A percentile compares a stretch with the other conserved stretches of the same genome.
These are phyloP conservation scores for Coffea humblotiana DNA, from an alignment of 305 asterid genomes.

Conservation along the genomic window DNA sequence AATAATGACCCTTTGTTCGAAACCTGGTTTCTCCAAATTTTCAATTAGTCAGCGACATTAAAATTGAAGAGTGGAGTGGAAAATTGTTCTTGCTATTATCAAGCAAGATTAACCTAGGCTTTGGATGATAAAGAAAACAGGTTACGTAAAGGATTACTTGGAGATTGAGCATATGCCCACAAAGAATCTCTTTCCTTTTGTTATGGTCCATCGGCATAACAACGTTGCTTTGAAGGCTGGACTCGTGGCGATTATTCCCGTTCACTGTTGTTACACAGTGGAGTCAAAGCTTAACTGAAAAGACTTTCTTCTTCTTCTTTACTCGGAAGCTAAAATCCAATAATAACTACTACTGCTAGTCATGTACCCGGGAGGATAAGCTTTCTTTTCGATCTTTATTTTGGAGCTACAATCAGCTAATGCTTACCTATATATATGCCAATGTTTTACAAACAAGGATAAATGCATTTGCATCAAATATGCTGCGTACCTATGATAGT, in stretches of 20 bases:
- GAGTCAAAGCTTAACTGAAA: constrained; percentile 25
- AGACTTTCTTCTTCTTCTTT: constrained; percentile 47
- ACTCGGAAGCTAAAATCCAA: constrained; percentile 38
- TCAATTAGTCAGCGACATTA: neutral
- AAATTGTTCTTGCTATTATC: neutral
- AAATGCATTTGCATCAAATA: neutral
- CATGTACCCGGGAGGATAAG: neutral
- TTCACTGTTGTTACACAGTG: constrained; percentile 15
- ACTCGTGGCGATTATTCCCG: constrained; percentile 20
- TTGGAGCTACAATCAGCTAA: neutral
- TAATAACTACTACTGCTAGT: neutral
- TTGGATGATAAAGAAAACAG: neutral
- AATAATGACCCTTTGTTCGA: neutral
- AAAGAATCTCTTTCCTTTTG: neutral
- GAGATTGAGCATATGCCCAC: neutral
- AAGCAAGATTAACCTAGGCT: neutral
- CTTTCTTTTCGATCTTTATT: neutral
- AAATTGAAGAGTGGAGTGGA: neutral
- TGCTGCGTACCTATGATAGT: neutral
- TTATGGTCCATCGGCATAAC: constrained; percentile 19
- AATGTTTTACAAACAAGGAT: neutral
- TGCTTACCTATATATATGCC: neutral
- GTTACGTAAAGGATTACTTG: constrained; percentile 19
- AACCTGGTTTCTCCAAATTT: neutral
- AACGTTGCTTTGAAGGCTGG: constrained; percentile 60